Evolutionary conservation across 208 protist species (phyloP).

Genomic region (Leishmania braziliensis): DNA sequence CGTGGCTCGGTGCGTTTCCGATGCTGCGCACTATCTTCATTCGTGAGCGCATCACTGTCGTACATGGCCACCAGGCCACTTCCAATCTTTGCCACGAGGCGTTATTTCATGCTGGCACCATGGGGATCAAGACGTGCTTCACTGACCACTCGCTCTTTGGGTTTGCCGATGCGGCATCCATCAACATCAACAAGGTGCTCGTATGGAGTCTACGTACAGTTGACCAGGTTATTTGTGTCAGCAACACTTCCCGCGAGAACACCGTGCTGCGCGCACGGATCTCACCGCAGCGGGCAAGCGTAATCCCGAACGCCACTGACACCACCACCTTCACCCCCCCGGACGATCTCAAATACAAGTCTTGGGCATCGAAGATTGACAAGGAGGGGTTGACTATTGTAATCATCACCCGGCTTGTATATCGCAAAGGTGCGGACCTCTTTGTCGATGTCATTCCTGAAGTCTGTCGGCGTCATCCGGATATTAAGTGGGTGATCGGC

Average conservation of each 20-base stretch:
- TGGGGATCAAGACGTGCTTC: slow-evolving; percentile 96
- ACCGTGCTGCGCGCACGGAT: slow-evolving; percentile 95
- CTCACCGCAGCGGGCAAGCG: slow-evolving; percentile 90
- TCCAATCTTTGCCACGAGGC: slow-evolving; percentile 96
- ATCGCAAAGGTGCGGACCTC: slow-evolving; percentile 97
- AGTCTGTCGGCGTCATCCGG: slow-evolving; percentile 93
- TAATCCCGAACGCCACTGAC: slow-evolving; percentile 99
- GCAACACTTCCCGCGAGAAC: slow-evolving; percentile 98
- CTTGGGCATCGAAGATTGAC: slow-evolving; percentile 85
- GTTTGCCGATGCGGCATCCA: slow-evolving; percentile 94
- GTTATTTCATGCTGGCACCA: slow-evolving; percentile 94
- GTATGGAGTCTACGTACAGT: slow-evolving; percentile 95
- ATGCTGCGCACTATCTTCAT: slow-evolving; percentile 95
- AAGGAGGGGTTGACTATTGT: slow-evolving; percentile 94
- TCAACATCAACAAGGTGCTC: slow-evolving; percentile 98
- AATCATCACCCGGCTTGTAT: slow-evolving; percentile 96
- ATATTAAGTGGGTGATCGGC: slow-evolving; percentile 96
- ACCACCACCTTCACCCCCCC: slow-evolving; percentile 86
- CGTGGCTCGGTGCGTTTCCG: slow-evolving; percentile 82
- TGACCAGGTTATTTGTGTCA: slow-evolving; percentile 98
- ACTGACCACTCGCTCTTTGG: slow-evolving; percentile 99
- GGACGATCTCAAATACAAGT: slow-evolving; percentile 92
- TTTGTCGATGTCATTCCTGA: slow-evolving; percentile 96
- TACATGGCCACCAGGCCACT: slow-evolving; percentile 97
- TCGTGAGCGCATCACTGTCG: slow-evolving; percentile 95